Evolutionary conservation across 371 early-diverging fungal species (phyloP).

Genomic region (Syncephalastrum sp.): DNA sequence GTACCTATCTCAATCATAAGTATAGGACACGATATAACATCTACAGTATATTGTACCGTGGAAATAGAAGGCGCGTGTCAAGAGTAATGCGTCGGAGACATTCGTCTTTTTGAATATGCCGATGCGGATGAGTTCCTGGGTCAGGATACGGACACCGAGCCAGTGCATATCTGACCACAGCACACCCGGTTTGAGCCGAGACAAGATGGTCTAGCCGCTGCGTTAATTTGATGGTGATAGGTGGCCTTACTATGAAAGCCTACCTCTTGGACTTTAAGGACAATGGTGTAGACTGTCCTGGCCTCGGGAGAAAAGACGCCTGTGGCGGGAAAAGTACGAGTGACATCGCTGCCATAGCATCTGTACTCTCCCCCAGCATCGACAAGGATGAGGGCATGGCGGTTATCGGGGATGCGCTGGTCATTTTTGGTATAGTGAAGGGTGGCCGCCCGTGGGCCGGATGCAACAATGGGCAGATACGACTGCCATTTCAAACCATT

Average conservation of each 20-base stretch:
- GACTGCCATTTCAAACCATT: slow-evolving; percentile 46
- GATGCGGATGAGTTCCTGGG: slow-evolving; percentile 65
- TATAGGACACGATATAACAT: neutral
- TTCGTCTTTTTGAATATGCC: slow-evolving; percentile 72
- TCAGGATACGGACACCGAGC: slow-evolving; percentile 65
- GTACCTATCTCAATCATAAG: slow-evolving; percentile 17
- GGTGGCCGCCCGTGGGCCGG: slow-evolving; percentile 55
- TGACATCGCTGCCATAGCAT: slow-evolving; percentile 90
- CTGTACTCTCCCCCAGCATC: slow-evolving; percentile 85
- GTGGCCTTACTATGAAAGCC: slow-evolving; percentile 19
- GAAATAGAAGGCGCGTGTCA: slow-evolving; percentile 76
- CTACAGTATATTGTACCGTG: slow-evolving; percentile 62
- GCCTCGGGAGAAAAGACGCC: slow-evolving; percentile 74
- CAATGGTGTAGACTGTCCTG: slow-evolving; percentile 78
- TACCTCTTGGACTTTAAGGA: slow-evolving; percentile 80
- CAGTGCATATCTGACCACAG: slow-evolving; percentile 88
- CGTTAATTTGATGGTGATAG: neutral
- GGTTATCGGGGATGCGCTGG: slow-evolving; percentile 14
- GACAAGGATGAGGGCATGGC: slow-evolving; percentile 65
- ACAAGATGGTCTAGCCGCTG: slow-evolving; percentile 36
- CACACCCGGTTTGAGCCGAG: slow-evolving; percentile 70
- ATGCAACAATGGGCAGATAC: slow-evolving; percentile 63
- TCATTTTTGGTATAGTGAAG: slow-evolving; percentile 57
- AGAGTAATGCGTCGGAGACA: slow-evolving; percentile 54
- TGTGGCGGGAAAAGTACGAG: slow-evolving; percentile 83